These are phyloP conservation scores for Artemisia argyi DNA, from an alignment of 129 eudicot genomes.

Conservation along the genomic window DNA sequence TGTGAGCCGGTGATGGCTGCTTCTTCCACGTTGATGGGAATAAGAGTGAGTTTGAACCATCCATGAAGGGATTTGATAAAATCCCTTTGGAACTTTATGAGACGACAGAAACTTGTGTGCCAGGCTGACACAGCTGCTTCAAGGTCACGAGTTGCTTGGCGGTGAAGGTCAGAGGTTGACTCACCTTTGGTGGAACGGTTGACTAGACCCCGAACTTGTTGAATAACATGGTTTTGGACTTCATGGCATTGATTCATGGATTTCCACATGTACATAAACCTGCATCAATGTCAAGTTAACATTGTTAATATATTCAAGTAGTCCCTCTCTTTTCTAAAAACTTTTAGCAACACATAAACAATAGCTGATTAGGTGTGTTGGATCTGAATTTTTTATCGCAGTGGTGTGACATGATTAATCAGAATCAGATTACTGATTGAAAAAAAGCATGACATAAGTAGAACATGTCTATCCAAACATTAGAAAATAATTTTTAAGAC, in stretches of 20 bases:
- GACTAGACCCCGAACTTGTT: conserved; percentile 90
- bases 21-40: conserved; percentile 51
- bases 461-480: too few relatives aligned
- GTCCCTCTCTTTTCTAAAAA: not conserved
- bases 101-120: conserved; percentile 93
- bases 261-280: conserved; percentile 99
- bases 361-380: too few relatives aligned
- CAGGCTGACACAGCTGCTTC: conserved; percentile 89
- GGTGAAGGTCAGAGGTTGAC: conserved; percentile 86
- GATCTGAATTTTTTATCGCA: too few relatives aligned
- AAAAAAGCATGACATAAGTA: too few relatives aligned
- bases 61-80: conserved; percentile 81
- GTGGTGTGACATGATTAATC: too few relatives aligned
- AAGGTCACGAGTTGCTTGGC: conserved; percentile 89
- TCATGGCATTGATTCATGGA: conserved; percentile 91
- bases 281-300: conserved; percentile 31
- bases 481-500: too few relatives aligned
- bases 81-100: conserved; percentile 77
- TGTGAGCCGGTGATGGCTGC: conserved; percentile 35
- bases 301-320: conserved; percentile 1
- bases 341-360: not conserved
- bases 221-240: conserved; percentile 81
- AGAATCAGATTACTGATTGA: too few relatives aligned
- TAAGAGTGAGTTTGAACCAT: conserved; percentile 83
- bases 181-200: conserved; percentile 55